Evolutionary conservation across 495 filamentous ascomycete genomes (phyloP).

Genomic region (Hypomontagnella submonticulosa): DNA sequence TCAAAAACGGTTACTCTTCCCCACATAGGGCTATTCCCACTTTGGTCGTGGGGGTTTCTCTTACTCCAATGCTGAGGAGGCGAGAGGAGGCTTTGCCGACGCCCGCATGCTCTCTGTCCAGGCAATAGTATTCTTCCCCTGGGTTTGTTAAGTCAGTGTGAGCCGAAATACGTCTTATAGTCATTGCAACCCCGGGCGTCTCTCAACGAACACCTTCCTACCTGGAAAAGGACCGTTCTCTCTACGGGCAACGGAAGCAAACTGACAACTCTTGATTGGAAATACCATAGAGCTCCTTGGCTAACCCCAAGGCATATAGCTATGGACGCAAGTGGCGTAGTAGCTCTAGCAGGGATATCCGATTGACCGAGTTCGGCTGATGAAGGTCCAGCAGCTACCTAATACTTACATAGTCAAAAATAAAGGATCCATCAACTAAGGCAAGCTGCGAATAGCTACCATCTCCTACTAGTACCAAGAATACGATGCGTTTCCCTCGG

Average conservation of each 20-base stretch:
- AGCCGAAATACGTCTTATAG: too few species aligned
- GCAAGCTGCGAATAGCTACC: conserved; percentile 32
- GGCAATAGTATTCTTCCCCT: neutral
- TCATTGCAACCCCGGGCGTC: too few species aligned
- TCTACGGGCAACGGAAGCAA: neutral
- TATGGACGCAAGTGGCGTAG: conserved; percentile 24
- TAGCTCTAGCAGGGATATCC: conserved; percentile 22
- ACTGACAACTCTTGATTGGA: conserved; percentile 2
- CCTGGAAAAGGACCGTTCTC: neutral
- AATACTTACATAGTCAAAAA: conserved; percentile 39
- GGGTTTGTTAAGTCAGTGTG: too few species aligned
- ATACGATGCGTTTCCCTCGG: conserved; percentile 18
- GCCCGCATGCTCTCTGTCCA: conserved; percentile 5
- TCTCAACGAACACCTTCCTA: too few species aligned
- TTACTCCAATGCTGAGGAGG: conserved; percentile 13
- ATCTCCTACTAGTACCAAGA: conserved; percentile 14
- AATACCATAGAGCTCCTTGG: conserved; percentile 13
- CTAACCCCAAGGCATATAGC: conserved; percentile 1
- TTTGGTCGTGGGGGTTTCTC: conserved; percentile 32
- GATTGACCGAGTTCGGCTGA: conserved; percentile 34
- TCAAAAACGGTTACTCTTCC: conserved; percentile 4
- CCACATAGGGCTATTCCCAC: conserved; percentile 25
- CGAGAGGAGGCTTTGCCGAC: conserved; percentile 4
- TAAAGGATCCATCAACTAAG: conserved; percentile 34
- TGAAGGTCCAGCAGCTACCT: conserved; percentile 23